A percentile compares a stretch with the other conserved stretches of the same genome.
phyloP scores from a whole-genome alignment of 176 grass and related monocot genomes.

The Phoenix roebelenii region DNA sequence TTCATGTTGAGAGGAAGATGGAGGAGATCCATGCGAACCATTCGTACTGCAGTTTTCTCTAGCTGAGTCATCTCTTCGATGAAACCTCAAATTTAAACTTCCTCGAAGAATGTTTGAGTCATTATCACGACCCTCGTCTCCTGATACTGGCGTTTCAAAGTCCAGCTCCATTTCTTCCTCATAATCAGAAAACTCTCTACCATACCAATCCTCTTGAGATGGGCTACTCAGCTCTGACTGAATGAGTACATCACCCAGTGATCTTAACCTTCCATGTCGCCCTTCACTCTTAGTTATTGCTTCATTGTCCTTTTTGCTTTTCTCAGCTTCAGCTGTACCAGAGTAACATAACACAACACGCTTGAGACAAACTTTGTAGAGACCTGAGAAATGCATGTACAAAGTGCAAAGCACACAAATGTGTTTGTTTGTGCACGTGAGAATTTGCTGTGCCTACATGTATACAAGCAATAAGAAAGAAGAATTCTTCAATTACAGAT shows the following conservation, averaged over 20 bases:
- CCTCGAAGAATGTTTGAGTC: constrained; percentile 50
- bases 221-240: constrained; percentile 50
- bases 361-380: too few relatives aligned
- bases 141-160: constrained; percentile 71
- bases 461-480: too few relatives aligned
- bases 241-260: constrained; percentile 72
- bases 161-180: constrained; percentile 94
- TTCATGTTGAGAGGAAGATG: constrained; percentile 22
- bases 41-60: constrained; percentile 40
- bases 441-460: too few relatives aligned
- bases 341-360: too few relatives aligned
- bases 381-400: too few relatives aligned
- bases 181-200: constrained; percentile 52
- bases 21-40: constrained; percentile 19
- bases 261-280: constrained; percentile 47
- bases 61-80: constrained; percentile 44
- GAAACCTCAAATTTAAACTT: constrained; percentile 63
- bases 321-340: constrained; percentile 69
- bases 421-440: too few relatives aligned
- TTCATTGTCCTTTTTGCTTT: constrained; percentile 48
- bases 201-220: constrained; percentile 49
- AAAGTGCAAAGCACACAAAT: too few relatives aligned
- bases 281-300: constrained; percentile 35
- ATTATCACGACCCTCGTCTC: constrained; percentile 58
- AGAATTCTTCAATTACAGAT: too few relatives aligned